Percentiles rank a stretch among this genome's conserved stretches.
Evolutionary conservation across 148 eudicot genomes (phyloP).

Genomic region (Fagopyrum esculentum): DNA sequence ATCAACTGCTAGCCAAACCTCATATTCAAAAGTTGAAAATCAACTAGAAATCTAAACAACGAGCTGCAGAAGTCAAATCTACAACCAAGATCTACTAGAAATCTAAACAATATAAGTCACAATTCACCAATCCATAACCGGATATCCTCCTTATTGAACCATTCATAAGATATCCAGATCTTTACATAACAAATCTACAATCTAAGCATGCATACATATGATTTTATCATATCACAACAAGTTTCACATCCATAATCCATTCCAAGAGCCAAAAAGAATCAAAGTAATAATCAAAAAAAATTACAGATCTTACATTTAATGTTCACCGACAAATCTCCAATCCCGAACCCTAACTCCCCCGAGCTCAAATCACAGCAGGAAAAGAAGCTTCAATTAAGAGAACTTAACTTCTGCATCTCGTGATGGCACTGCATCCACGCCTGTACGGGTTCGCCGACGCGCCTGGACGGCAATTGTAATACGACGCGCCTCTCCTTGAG

Average conservation of each 20-base stretch:
- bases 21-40: too few species aligned
- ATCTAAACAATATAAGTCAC: neutral
- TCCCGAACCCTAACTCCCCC: neutral
- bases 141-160: neutral
- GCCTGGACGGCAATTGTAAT: constrained; percentile 56
- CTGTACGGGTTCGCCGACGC: constrained; percentile 58
- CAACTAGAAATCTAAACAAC: neutral
- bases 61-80: neutral
- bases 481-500: constrained; percentile 57
- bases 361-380: neutral
- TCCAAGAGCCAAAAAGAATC: constrained; percentile 9
- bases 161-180: constrained; percentile 9
- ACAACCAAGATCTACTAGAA: neutral
- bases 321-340: neutral
- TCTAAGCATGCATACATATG: neutral
- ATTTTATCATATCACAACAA: neutral
- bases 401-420: constrained; percentile 44
- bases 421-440: constrained; percentile 59
- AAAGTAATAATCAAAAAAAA: neutral
- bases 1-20: too few species aligned
- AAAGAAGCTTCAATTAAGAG: neutral
- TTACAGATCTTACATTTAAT: constrained; percentile 4
- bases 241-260: neutral
- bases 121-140: neutral
- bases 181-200: constrained; percentile 6